Percentiles rank a stretch among this genome's conserved stretches.
Conservation (phyloP, 2,329 filamentous ascomycete species). For the Aspergillus sp. region DNA sequence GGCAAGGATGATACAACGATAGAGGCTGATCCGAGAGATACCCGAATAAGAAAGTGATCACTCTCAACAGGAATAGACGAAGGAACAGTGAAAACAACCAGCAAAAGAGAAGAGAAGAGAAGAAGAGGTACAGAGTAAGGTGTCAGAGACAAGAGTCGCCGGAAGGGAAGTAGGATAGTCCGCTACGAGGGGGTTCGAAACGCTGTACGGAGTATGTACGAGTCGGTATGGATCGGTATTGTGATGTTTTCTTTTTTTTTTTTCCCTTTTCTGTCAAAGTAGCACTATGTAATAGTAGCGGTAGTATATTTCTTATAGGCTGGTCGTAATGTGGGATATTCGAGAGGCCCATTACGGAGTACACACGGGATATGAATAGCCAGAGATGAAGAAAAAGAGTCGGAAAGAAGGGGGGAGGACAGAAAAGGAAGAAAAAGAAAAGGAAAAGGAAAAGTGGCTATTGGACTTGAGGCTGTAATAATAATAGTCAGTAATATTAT, state of each 20-base stretch:
- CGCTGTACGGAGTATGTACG: background rate
- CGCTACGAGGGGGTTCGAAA: conserved; percentile 7
- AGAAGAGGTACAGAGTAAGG: conserved; percentile 1
- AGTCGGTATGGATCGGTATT: background rate
- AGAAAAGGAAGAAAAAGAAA: background rate
- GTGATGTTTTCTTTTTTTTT: background rate
- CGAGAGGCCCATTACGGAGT: background rate
- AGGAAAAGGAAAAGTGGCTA: background rate
- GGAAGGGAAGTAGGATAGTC: conserved; percentile 21
- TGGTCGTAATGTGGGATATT: background rate
- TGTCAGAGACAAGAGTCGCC: conserved; percentile 8
- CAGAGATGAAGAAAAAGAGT: background rate
- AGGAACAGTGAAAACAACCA: conserved; percentile 3
- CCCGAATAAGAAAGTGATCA: background rate
- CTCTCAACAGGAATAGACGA: conserved; percentile 3
- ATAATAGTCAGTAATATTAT: too few relatives aligned
- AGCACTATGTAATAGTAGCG: background rate
- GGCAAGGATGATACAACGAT: background rate
- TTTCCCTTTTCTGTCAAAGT: background rate
- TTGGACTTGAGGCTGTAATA: background rate
- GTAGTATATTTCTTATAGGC: background rate
- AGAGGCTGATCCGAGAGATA: background rate
- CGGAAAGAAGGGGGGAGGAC: background rate
- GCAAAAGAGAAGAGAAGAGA: background rate
- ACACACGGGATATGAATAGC: background rate